Conservation (phyloP, 2,329 filamentous ascomycete species). For the Fusarium humuli region DNA sequence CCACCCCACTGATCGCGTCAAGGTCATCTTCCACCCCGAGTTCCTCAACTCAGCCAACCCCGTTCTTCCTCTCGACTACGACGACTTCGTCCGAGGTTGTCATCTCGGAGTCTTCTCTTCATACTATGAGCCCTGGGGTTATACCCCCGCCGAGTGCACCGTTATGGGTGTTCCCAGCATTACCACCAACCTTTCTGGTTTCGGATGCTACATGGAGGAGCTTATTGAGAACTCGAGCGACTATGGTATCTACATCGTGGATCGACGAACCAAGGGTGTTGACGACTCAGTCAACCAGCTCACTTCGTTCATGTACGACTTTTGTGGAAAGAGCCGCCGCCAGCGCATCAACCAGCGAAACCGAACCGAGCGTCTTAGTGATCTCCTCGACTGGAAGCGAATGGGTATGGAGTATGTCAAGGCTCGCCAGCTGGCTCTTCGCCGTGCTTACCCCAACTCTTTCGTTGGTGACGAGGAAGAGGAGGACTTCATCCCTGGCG, state of each 20-base stretch:
- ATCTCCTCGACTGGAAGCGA: constrained; percentile 97
- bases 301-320: constrained; percentile 88
- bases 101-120: constrained; percentile 96
- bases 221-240: constrained; percentile 97
- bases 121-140: constrained; percentile 99
- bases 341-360: constrained; percentile 99
- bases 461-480: constrained; percentile 85
- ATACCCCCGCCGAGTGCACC: constrained; percentile 97
- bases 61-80: constrained; percentile 94
- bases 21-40: constrained; percentile 97
- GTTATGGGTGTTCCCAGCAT: constrained; percentile 99
- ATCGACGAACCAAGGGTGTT: constrained; percentile 92
- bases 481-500: constrained; percentile 89
- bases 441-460: constrained; percentile 89
- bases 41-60: constrained; percentile 97
- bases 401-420: constrained; percentile 99
- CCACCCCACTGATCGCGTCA: constrained; percentile 92
- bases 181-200: constrained; percentile 96
- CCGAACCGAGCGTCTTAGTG: constrained; percentile 92
- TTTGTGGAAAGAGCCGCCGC: constrained; percentile 89
- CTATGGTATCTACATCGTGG: constrained; percentile 99
- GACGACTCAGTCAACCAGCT: constrained; percentile 98
- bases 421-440: constrained; percentile 89
- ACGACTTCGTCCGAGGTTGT: constrained; percentile 97
- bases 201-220: constrained; percentile 99